phyloP scores from a whole-genome alignment of 2,329 filamentous ascomycete genomes.

The Fusarium kyushuense region DNA sequence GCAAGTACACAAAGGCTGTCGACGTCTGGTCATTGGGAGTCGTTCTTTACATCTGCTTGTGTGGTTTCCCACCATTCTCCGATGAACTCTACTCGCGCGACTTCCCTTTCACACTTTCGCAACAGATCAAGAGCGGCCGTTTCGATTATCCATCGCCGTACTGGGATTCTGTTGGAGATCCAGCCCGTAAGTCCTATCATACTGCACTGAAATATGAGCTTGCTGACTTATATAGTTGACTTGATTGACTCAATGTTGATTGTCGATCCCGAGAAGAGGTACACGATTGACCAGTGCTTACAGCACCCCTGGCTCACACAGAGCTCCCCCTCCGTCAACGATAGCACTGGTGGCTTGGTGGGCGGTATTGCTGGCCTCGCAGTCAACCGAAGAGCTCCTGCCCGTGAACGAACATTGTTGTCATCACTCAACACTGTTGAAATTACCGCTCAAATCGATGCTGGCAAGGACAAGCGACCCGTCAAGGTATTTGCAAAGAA shows the following conservation, averaged over 20 bases:
- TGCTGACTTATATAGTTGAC: conserved; percentile 67
- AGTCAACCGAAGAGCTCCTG: conserved; percentile 83
- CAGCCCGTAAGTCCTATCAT: conserved; percentile 68
- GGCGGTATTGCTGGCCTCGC: conserved; percentile 86
- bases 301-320: conserved; percentile 89
- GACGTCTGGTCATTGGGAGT: conserved; percentile 99
- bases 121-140: conserved; percentile 88
- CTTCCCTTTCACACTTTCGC: conserved; percentile 88
- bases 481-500: conserved; percentile 85
- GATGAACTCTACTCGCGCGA: conserved; percentile 87
- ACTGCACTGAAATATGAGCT: neutral
- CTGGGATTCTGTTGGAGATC: conserved; percentile 74
- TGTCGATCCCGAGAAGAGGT: conserved; percentile 84
- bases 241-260: conserved; percentile 96
- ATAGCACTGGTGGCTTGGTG: conserved; percentile 93
- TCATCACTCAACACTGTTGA: conserved; percentile 82
- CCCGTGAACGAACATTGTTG: conserved; percentile 86
- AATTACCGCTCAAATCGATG: conserved; percentile 65
- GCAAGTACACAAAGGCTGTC: conserved; percentile 93
- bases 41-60: conserved; percentile 95
- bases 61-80: conserved; percentile 96
- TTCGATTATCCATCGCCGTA: conserved; percentile 98
- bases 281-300: conserved; percentile 90
- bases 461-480: conserved; percentile 66
- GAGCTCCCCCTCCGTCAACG: conserved; percentile 70